These are phyloP conservation scores for Dalbergia cultrata DNA, from an alignment of 306 rosid genomes.

Conservation along the genomic window DNA sequence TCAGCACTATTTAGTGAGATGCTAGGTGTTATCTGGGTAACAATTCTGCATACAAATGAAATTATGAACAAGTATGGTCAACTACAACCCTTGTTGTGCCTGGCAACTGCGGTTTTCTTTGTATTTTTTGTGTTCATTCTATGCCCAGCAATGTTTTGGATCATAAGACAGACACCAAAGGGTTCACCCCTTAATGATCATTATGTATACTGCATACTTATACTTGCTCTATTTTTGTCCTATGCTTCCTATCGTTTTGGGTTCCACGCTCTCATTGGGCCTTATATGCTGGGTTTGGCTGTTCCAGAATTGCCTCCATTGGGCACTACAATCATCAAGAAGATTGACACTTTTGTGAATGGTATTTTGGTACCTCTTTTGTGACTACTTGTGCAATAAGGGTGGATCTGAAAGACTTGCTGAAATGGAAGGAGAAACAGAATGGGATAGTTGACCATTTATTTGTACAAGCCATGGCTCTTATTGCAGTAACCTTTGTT, in stretches of 20 bases:
- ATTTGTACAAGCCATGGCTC: conserved; percentile 25
- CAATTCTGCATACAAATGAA: background rate
- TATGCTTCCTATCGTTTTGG: conserved; percentile 40
- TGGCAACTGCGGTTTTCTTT: background rate
- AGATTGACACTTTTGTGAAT: conserved; percentile 60
- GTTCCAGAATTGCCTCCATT: conserved; percentile 80
- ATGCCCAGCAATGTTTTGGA: conserved; percentile 70
- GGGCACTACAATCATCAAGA: conserved; percentile 65
- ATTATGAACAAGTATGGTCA: background rate
- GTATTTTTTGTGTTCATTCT: conserved; percentile 16
- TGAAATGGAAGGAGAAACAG: background rate
- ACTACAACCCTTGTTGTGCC: background rate
- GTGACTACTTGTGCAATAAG: conserved; percentile 60
- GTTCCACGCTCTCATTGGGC: conserved; percentile 52
- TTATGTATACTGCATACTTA: conserved; percentile 54
- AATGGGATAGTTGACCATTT: conserved; percentile 22
- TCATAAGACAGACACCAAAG: conserved; percentile 69
- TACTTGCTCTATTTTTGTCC: conserved; percentile 37
- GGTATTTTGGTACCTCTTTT: conserved; percentile 63
- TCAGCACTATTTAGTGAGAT: conserved; percentile 64
- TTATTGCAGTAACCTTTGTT: conserved; percentile 4
- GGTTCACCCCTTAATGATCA: conserved; percentile 64
- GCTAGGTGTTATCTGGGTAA: conserved; percentile 14
- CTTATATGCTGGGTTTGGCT: conserved; percentile 69
- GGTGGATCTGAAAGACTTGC: conserved; percentile 46